Base-by-base conservation (phyloP, 2,329 filamentous ascomycete species). In the Rhytidhysteron rufulum region DNA sequence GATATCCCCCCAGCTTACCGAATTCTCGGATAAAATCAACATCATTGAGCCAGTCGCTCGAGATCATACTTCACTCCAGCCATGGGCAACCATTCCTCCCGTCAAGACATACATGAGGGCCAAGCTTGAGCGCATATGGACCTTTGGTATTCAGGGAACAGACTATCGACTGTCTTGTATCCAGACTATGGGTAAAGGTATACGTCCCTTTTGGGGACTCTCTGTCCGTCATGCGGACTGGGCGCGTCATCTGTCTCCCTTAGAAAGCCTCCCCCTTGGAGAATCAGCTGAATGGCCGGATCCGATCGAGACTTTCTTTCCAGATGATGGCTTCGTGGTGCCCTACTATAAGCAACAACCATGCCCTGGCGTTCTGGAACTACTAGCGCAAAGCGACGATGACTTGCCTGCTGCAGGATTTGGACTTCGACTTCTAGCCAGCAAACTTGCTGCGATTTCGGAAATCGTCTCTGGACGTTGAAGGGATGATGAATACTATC, bases 261-360 rank as follows among this genome's bases (percentile, higher is more conserved):
- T 37, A 9, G 35, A 16, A 29, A 37, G 16, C 15, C 24, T 37
- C 5, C 13, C 10, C 3, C n/a, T 17, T 7, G 35, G 35, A 10
- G 19, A 29, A 10, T 11, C 5, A 5, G 24, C 25, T 6, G 8
- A 25, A 7, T 37, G 34, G 34, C 13, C 18, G 13, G 24, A 30
- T 13, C 6, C 22, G 13, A 19, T 37, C 10, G 29, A 29, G 18
- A 21, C 16, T 7, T 37, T 37, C 35, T 37, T 37, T 30, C 35
- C 35, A 11, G 35, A 37, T 25, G 25, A 37, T 30, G 35, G 35
- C 3, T 33, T 16, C 17, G 18, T 17, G 24, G 24, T 27, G 24
- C 24, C 24, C 24, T 27, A 8, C 24, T 13, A 27, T 7, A 13
- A 27, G 8, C 24, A 27, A 27, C 8, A 27, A 13, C 24, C 7